Evolutionary conservation across 2,329 filamentous ascomycete species (phyloP), one percentile per base, ranked within the genome.

Genomic region (Fusarium verrucosum): DNA sequence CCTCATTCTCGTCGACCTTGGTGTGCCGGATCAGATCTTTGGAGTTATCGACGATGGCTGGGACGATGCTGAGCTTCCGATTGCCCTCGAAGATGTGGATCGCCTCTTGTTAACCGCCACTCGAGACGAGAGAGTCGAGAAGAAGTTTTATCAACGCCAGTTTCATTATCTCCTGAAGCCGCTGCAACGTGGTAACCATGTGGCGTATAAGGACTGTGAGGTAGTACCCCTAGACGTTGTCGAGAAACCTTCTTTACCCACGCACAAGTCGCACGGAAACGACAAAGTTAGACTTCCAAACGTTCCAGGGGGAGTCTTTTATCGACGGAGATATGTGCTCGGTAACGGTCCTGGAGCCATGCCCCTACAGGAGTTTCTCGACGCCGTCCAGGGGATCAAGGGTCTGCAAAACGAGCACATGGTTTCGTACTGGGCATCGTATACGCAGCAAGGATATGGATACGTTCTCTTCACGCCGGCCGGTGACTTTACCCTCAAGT

Each of bases 31-130:
- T 68, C 88, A 90, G 73, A 92, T 93, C 59, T 93, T 93, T 70
- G 85, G 85, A 37, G 81, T 91, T 49, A 87, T 92, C 56, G 90
- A 93, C 75, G 87, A 90, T 71, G 89, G 88, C 20, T 92, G 89
- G 89, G 89, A 91, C 67, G 91, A 94, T 70, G 83, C 87, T 50
- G 90, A 94, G 76, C 79, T 94, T 37, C 91, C 91, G 7, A 82
- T 93, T 43, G 80, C 87, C 6, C 79, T 85, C 50, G 87, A 90
- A 46, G 85, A 90, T 58, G 83, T 92, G 41, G 83, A 85, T 67
- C 84, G 85, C 42, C 82, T 92, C 17, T 81, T 83, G 26, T 78
- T 92, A 38, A 86, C 86, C 1, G 81, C 83, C 20, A 77, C 80
- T 22, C 83, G 82, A 45, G 85, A 92, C 72, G 84, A 87, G 56